phyloP scores from a whole-genome alignment of 768 basidiomycete genomes.

The Cystofilobasidium macerans region DNA sequence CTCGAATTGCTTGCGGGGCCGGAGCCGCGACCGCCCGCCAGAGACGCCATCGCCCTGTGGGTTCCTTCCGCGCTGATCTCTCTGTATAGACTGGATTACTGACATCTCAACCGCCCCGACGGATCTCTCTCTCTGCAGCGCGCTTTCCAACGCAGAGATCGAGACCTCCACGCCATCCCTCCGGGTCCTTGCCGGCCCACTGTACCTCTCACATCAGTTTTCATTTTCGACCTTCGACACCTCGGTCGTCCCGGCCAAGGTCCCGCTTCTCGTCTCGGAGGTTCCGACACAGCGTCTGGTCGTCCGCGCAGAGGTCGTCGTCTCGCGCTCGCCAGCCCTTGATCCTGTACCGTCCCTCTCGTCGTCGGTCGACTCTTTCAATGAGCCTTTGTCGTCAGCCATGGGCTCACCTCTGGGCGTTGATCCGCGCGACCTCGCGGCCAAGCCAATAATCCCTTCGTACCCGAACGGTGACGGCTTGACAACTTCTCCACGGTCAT shows the following conservation, averaged over 20 bases:
- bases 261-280: conserved; percentile 58
- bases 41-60: background rate
- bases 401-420: conserved; percentile 54
- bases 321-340: conserved; percentile 31
- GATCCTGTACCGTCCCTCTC: background rate
- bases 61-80: background rate
- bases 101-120: background rate
- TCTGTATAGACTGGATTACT: background rate
- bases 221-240: conserved; percentile 63
- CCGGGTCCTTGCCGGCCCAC: conserved; percentile 54
- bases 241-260: conserved; percentile 57
- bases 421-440: conserved; percentile 31
- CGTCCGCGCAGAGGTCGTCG: conserved; percentile 61
- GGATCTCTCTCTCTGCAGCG: conserved; percentile 40
- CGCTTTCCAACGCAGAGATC: conserved; percentile 69
- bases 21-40: background rate
- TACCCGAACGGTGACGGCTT: conserved; percentile 55
- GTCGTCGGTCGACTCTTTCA: conserved; percentile 46
- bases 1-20: background rate
- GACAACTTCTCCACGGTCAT: conserved; percentile 15
- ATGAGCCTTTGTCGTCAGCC: conserved; percentile 66
- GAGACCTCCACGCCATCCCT: conserved; percentile 56
- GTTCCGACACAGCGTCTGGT: conserved; percentile 53
- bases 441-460: conserved; percentile 55
- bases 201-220: conserved; percentile 80